These are phyloP conservation scores for Herpetospermum pedunculosum DNA, from an alignment of 306 rosid genomes.

Conservation along the genomic window DNA sequence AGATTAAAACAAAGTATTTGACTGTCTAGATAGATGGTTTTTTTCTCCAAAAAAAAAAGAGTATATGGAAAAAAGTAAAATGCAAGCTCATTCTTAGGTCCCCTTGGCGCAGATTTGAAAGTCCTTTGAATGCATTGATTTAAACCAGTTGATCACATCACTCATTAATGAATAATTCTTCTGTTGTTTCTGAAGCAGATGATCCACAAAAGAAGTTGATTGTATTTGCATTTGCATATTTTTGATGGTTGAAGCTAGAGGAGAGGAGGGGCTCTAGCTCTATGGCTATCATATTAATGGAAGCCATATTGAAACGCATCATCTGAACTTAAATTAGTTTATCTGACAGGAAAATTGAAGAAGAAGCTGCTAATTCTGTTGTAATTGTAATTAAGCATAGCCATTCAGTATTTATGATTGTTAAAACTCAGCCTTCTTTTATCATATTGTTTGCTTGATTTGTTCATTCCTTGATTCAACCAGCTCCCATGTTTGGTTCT, in stretches of 20 bases:
- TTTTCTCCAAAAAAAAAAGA: background rate
- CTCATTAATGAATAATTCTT: background rate
- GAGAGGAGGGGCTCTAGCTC: too few species aligned
- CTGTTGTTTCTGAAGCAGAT: background rate
- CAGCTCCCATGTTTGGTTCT: background rate
- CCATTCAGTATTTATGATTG: background rate
- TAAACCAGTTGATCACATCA: background rate
- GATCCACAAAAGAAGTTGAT: background rate
- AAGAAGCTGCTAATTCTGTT: background rate
- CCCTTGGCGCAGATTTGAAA: background rate
- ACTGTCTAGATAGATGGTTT: background rate
- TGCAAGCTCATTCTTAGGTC: background rate
- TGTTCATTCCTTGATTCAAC: slow-evolving; percentile 15
- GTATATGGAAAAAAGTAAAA: too few species aligned
- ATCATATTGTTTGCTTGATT: background rate
- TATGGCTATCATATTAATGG: background rate
- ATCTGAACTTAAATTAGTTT: background rate
- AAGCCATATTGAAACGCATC: background rate
- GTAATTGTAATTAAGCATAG: background rate
- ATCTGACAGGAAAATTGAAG: background rate
- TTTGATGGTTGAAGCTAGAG: background rate
- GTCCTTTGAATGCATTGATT: background rate
- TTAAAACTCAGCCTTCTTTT: background rate
- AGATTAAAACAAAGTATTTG: too few species aligned
- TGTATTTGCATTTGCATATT: background rate